phyloP scores from a whole-genome alignment of 2,329 filamentous ascomycete genomes.

The Pseudogymnoascus sp. region DNA sequence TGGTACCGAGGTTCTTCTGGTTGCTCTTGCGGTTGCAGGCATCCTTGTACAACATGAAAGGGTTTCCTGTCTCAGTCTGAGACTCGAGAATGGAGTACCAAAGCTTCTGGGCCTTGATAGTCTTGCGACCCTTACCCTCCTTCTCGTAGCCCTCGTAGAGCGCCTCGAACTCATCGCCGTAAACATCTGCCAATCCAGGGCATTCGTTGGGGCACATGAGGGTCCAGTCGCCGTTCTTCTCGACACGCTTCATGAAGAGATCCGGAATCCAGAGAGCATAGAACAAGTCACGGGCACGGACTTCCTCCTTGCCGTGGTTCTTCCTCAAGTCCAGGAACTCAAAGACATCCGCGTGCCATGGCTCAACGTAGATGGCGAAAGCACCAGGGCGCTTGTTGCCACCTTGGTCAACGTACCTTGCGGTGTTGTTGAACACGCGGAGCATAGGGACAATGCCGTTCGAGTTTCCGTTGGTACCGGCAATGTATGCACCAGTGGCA shows the following conservation, averaged over 20 bases:
- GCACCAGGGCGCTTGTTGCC: constrained; percentile 98
- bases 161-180: constrained; percentile 94
- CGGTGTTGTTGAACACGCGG: constrained; percentile 98
- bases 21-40: constrained; percentile 98
- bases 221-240: constrained; percentile 95
- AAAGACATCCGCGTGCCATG: constrained; percentile 97
- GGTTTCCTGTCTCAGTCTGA: constrained; percentile 97
- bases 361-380: constrained; percentile 98
- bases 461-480: constrained; percentile 94
- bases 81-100: constrained; percentile 99
- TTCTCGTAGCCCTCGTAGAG: constrained; percentile 90
- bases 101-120: constrained; percentile 94
- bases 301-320: constrained; percentile 98
- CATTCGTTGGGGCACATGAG: constrained; percentile 98
- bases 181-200: constrained; percentile 89
- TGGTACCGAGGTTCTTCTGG: constrained; percentile 98
- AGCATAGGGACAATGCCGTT: constrained; percentile 98
- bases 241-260: constrained; percentile 99
- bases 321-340: constrained; percentile 96
- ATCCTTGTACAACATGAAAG: constrained; percentile 99
- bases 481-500: constrained; percentile 95
- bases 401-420: constrained; percentile 96
- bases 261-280: constrained; percentile 97
- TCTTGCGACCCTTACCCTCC: constrained; percentile 81
- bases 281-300: constrained; percentile 94